Conservation (phyloP, 371 early-diverging fungal species). For the Mucor sp. region DNA sequence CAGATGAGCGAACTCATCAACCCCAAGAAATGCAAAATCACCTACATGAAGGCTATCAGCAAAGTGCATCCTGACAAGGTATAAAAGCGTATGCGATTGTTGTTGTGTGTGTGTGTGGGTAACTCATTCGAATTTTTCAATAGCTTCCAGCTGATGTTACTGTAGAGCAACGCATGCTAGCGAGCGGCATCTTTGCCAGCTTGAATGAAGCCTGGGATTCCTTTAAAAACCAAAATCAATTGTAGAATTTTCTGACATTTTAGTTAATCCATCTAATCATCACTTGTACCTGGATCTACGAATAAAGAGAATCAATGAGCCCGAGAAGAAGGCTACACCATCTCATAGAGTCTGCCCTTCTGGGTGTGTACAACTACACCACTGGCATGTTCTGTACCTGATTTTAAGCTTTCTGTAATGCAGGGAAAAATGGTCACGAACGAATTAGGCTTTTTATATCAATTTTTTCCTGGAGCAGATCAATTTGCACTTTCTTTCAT, state of each 20-base stretch:
- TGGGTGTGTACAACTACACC: too few species aligned
- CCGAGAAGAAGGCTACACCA: too few species aligned
- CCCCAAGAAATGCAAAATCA: slow-evolving; percentile 86
- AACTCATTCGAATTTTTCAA: background rate
- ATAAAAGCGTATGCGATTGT: background rate
- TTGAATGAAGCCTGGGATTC: slow-evolving; percentile 94
- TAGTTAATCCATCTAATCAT: background rate
- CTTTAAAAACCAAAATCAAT: slow-evolving; percentile 46
- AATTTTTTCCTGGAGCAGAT: background rate
- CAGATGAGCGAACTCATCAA: slow-evolving; percentile 84
- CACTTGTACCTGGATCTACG: too few species aligned
- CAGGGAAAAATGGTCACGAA: background rate
- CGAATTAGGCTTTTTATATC: background rate
- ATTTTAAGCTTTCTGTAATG: background rate
- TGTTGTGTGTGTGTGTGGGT: background rate
- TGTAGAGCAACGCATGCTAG: slow-evolving; percentile 83
- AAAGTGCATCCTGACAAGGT: slow-evolving; percentile 97
- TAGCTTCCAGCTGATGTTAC: slow-evolving; percentile 60
- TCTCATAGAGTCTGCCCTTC: too few species aligned
- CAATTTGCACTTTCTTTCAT: background rate
- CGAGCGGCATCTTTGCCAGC: slow-evolving; percentile 82
- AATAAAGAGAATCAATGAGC: too few species aligned
- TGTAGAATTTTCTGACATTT: slow-evolving; percentile 18
- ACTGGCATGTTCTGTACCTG: background rate
- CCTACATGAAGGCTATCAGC: slow-evolving; percentile 91